These are phyloP conservation scores for Rickenella mellea DNA, from an alignment of 768 basidiomycete species.

Conservation along the genomic window DNA sequence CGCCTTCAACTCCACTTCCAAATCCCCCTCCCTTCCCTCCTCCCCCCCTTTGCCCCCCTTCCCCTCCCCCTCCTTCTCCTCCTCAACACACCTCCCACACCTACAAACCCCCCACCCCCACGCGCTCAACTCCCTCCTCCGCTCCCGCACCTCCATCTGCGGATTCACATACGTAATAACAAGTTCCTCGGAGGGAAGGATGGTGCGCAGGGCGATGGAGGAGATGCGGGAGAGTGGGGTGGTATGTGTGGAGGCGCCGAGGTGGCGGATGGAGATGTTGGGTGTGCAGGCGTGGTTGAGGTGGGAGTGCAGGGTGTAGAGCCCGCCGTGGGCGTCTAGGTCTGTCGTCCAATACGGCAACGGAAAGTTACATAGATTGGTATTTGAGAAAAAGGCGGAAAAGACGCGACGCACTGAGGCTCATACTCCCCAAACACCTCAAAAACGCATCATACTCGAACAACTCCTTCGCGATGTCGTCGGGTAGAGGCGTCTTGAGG, in stretches of 20 bases:
- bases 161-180: slow-evolving; percentile 75
- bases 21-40: slow-evolving; percentile 1
- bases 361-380: slow-evolving; percentile 3
- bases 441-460: slow-evolving; percentile 76
- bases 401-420: slow-evolving; percentile 53
- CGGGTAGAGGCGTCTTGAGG: slow-evolving; percentile 37
- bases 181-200: slow-evolving; percentile 67
- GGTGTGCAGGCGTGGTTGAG: slow-evolving; percentile 81
- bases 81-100: slow-evolving; percentile 60
- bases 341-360: slow-evolving; percentile 28
- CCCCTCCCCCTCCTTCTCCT: slow-evolving; percentile 30
- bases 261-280: slow-evolving; percentile 69
- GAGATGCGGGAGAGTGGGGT: slow-evolving; percentile 67
- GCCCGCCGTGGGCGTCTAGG: slow-evolving; percentile 77
- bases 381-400: slow-evolving; percentile 6
- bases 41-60: slow-evolving; percentile 5
- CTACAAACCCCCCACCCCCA: slow-evolving; percentile 72
- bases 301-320: slow-evolving; percentile 81
- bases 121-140: slow-evolving; percentile 44
- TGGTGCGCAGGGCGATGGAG: slow-evolving; percentile 53
- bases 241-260: slow-evolving; percentile 60
- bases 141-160: slow-evolving; percentile 27
- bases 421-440: slow-evolving; percentile 66
- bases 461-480: slow-evolving; percentile 43
- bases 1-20: slow-evolving; percentile 11